Evolutionary conservation across 1,139 yeast species (phyloP).

Genomic region (Yamadazyma jaroonii): DNA sequence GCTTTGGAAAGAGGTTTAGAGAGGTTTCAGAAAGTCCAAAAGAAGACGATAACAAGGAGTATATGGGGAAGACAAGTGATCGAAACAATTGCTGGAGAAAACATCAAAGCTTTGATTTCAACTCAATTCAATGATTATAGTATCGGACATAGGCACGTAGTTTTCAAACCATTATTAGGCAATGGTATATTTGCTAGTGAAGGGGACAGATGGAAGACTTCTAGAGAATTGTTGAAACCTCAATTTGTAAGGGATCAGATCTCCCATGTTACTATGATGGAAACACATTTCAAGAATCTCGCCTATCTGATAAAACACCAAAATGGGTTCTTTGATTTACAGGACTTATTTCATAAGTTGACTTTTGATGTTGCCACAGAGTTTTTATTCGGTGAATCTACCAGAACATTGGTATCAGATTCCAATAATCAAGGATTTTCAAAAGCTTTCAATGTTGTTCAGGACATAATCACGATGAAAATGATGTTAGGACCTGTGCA

Average conservation of each 20-base stretch:
- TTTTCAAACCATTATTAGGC: constrained; percentile 46
- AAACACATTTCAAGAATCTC: constrained; percentile 42
- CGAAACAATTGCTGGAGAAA: constrained; percentile 28
- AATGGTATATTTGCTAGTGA: constrained; percentile 59
- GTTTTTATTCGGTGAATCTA: constrained; percentile 48
- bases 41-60: constrained; percentile 8
- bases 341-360: constrained; percentile 35
- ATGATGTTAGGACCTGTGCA: constrained; percentile 30
- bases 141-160: constrained; percentile 45
- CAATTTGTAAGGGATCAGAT: constrained; percentile 57
- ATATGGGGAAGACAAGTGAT: constrained; percentile 9
- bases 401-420: constrained; percentile 22
- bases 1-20: constrained; percentile 9
- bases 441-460: constrained; percentile 32
- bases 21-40: constrained; percentile 2
- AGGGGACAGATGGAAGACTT: constrained; percentile 56
- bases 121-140: constrained; percentile 50
- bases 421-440: constrained; percentile 33
- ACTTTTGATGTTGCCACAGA: constrained; percentile 53
- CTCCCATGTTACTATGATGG: constrained; percentile 45
- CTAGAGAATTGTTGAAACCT: constrained; percentile 56
- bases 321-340: constrained; percentile 31
- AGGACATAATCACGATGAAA: constrained; percentile 28
- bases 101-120: constrained; percentile 37
- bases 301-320: constrained; percentile 25